phyloP scores from a whole-genome alignment of 305 asterid species.

The Fraxinus xanthoxyloides region DNA sequence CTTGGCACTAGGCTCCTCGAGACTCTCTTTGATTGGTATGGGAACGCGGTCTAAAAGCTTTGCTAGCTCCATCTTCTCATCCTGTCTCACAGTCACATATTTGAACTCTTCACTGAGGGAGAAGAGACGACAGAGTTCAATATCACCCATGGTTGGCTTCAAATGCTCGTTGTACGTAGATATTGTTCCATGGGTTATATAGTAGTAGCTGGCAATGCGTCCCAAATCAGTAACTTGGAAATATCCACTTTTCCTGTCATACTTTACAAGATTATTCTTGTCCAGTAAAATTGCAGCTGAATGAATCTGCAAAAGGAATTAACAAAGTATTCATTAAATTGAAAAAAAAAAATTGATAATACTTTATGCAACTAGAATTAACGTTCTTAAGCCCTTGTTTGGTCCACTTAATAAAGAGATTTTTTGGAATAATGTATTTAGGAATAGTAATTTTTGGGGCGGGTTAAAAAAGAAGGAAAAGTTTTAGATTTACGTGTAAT shows the following conservation, averaged over 20 bases:
- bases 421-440: neutral
- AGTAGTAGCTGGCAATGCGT: constrained; percentile 94
- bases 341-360: neutral
- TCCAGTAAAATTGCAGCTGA: constrained; percentile 84
- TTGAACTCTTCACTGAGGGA: constrained; percentile 95
- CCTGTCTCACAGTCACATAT: constrained; percentile 88
- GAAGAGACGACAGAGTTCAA: constrained; percentile 92
- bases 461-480: neutral
- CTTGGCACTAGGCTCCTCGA: constrained; percentile 95
- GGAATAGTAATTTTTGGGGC: neutral
- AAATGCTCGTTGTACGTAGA: constrained; percentile 86
- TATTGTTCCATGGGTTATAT: constrained; percentile 81
- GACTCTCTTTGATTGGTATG: constrained; percentile 83
- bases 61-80: constrained; percentile 92
- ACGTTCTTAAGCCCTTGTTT: neutral
- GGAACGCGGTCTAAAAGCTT: constrained; percentile 92
- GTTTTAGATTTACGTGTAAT: neutral
- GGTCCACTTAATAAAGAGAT: neutral
- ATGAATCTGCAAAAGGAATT: constrained; percentile 63
- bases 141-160: constrained; percentile 95
- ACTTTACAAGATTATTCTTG: constrained; percentile 80
- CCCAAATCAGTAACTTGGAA: constrained; percentile 99
- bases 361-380: constrained; percentile 1
- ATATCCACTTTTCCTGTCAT: constrained; percentile 92
- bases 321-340: constrained; percentile 1